Percentiles rank a stretch among this genome's conserved stretches.
Conservation (phyloP, 495 filamentous ascomycete genomes). For the Articulospora tetracladia region DNA sequence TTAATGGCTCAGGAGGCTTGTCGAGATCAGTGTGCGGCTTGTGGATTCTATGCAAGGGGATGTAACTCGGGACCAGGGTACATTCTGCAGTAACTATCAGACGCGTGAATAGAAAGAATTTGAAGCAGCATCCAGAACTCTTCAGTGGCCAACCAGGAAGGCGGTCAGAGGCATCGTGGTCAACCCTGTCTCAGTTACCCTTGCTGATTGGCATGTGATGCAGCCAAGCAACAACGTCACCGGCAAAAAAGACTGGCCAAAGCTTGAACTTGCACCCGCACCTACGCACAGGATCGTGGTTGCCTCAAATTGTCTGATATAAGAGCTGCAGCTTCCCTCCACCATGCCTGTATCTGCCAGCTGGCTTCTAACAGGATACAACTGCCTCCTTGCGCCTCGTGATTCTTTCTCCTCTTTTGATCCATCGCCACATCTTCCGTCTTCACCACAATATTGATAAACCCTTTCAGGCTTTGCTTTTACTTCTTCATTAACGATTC, state of each 20-base stretch:
- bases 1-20: no score
- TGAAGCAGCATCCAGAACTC: no score
- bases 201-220: not conserved
- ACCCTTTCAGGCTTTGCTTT: not conserved
- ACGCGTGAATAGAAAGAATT: no score
- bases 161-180: not conserved
- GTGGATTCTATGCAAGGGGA: no score
- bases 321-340: not conserved
- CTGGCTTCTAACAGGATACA: not conserved
- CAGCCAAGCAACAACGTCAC: not conserved
- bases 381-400: not conserved
- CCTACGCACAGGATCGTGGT: not conserved
- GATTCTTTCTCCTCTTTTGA: not conserved
- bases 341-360: not conserved
- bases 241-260: not conserved
- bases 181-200: not conserved
- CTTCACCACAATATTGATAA: not conserved
- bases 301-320: not conserved
- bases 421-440: not conserved
- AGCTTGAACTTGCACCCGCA: not conserved
- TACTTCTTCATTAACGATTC: not conserved
- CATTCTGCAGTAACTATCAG: no score
- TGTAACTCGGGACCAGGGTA: no score
- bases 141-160: not conserved
- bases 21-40: no score